Evolutionary conservation across 352 stramenopile genomes (phyloP), one percentile per base, ranked within the genome.

Genomic region (Albugo candida): DNA sequence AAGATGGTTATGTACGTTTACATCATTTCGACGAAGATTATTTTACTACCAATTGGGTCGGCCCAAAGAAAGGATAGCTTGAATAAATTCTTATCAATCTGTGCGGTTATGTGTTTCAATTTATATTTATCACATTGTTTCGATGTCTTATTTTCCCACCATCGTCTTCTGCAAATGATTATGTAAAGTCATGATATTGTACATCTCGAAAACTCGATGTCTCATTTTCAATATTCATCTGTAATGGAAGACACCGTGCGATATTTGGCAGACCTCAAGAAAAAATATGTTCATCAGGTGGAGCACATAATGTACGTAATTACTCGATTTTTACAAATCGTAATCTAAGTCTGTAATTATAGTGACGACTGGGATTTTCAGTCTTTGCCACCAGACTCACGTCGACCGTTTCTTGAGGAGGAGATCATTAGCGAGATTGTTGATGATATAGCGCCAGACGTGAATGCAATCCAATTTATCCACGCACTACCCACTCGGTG

Each of bases 11-110:
- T 61, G 85, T 98, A 54, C 89, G 94, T 61, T 67, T 98, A 31
- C 92, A 98, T 70, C 83, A 96, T 70, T 98, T 98, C 64, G 93
- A 98, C 66, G 85, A 95, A 63, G 87, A 94, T 61, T 98, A 98
- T 74, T 70, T 98, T 31, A 31, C 24, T 10, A 31, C 24, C 45
- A 43, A 21, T 19, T 43, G 38, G 38, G 38, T 8, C 8, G 38
- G 17, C 8, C 19, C 19, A 21, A 43, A 54, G 51, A 21, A 43
- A 19, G 8, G 8, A 43, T 19, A 19, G 38, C 38, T 61, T 45
- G 43, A 58, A 37, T 53, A 51, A 41, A 50, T 49, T 36, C 41
- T 55, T 21, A 19, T 36, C 53, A 47, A 37, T 19, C 39, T 47
- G 21, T n/a, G 19, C 14, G 40, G 21, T 24, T 39, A 37, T 37